These are phyloP conservation scores for Lophiostoma macrostomum DNA, from an alignment of 495 filamentous ascomycete genomes.

Conservation along the genomic window DNA sequence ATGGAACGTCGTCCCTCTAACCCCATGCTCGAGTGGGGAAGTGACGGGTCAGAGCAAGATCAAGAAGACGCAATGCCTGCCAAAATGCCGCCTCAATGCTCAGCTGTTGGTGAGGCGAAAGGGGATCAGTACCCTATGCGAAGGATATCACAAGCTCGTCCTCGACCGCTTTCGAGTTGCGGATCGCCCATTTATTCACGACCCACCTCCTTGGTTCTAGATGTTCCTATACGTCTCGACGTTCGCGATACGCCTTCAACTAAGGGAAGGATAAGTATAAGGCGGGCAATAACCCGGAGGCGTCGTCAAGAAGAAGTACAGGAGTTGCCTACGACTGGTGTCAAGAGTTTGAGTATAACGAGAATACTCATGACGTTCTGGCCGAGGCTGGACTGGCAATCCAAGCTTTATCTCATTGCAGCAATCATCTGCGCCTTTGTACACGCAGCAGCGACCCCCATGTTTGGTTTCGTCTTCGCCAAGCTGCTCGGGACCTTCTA, in stretches of 20 bases:
- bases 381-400: slow-evolving; percentile 55
- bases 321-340: not conserved
- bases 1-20: no score
- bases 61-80: no score
- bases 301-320: not conserved
- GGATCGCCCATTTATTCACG: not conserved
- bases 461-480: slow-evolving; percentile 76
- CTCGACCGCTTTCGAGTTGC: not conserved
- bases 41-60: no score
- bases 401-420: slow-evolving; percentile 55
- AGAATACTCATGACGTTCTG: slow-evolving; percentile 71
- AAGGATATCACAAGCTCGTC: no score
- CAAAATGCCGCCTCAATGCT: no score
- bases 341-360: slow-evolving; percentile 5
- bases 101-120: no score
- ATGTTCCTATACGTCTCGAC: not conserved
- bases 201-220: not conserved
- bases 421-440: slow-evolving; percentile 61
- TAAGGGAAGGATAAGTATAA: no score
- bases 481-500: slow-evolving; percentile 71
- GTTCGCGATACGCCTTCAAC: not conserved
- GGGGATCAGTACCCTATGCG: no score
- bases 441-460: slow-evolving; percentile 67
- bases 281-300: no score
- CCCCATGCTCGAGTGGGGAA: no score